Percentiles rank a stretch among this genome's conserved stretches.
Evolutionary conservation across 495 filamentous ascomycete species (phyloP).

Genomic region (Pseudotulostoma volvatum): DNA sequence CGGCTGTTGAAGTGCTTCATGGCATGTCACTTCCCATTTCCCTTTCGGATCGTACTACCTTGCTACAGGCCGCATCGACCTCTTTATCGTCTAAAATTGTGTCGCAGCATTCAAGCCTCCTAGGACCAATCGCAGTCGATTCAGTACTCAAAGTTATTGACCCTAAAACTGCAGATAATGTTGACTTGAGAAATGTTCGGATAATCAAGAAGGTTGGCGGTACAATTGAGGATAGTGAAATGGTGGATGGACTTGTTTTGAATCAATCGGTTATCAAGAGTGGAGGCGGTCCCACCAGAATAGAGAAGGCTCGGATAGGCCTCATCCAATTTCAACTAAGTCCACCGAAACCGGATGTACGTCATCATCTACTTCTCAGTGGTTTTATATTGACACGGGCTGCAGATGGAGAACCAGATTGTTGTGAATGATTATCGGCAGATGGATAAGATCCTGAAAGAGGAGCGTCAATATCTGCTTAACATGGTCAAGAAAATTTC

Average conservation of each 20-base stretch:
- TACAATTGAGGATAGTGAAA: slow-evolving; percentile 95
- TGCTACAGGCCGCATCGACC: slow-evolving; percentile 91
- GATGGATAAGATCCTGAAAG: slow-evolving; percentile 99
- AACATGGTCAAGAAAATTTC: slow-evolving; percentile 99
- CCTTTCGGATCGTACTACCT: slow-evolving; percentile 69
- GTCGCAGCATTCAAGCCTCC: slow-evolving; percentile 79
- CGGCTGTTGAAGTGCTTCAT: slow-evolving; percentile 76
- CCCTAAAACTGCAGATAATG: slow-evolving; percentile 85
- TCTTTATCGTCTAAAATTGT: slow-evolving; percentile 98
- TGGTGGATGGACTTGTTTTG: slow-evolving; percentile 87
- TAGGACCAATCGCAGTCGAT: slow-evolving; percentile 94
- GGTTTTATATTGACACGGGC: slow-evolving; percentile 3
- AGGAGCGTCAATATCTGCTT: slow-evolving; percentile 92
- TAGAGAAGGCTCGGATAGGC: slow-evolving; percentile 95
- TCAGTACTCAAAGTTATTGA: slow-evolving; percentile 91
- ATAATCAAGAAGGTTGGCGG: slow-evolving; percentile 97
- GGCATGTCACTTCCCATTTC: slow-evolving; percentile 92
- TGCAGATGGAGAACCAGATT: slow-evolving; percentile 96
- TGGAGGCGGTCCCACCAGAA: slow-evolving; percentile 75
- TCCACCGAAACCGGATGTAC: slow-evolving; percentile 90
- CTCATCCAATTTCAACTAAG: slow-evolving; percentile 97
- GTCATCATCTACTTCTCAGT: slow-evolving; percentile 13
- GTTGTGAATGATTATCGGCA: slow-evolving; percentile 98
- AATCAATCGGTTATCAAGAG: slow-evolving; percentile 88
- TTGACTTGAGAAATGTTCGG: slow-evolving; percentile 87